Evolutionary conservation across 768 basidiomycete species (phyloP), one percentile per base, ranked within the genome.

Genomic region (Tephrocybe sp.): DNA sequence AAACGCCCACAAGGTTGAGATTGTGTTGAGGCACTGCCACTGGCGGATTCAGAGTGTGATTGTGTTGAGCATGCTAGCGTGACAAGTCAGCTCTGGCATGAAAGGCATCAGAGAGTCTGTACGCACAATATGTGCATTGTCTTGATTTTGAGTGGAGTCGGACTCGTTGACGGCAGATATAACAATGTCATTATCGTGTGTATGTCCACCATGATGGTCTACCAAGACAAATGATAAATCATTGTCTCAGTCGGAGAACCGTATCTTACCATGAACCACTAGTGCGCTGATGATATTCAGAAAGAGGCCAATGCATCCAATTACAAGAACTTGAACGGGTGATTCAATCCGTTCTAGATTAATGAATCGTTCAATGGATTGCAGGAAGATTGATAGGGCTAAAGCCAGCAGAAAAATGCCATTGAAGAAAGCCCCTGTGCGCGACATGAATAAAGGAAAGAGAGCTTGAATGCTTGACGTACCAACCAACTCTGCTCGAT

Each of bases 401-500:
- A 49, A 31, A 18, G 41, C 41, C 11, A 49, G 50, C 3, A 55
- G 46, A 38, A 55, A 55, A 25, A 55, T 49, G 1, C 54, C 54
- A 24, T 55, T 55, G 42, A 55, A 48, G 42, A 55, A 50, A 13
- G 54, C 49, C 12, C 49, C 54, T 42, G 30, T 19, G 37, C 6
- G 4, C 18, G n/a, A n/a, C 7, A 12, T 38, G 2, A 18, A 5
- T 38, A 8, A 9, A 76, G 71, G 38, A 82, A 78, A 29, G 77
- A 79, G 19, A 81, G 64, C 3, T 74, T 78, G 46, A 80, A 64
- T 2, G 77, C 78, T 34, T 19, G 54, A 55, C 67, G 49, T 64
- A 79, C 77, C 78, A 52, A 81, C 73, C 49, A 79, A 70, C 57
- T 81, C 78, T 44, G 77, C 77, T 39, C 78, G 75, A 58, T 78